These are phyloP conservation scores for Volvox reticuliferus DNA, from an alignment of 139 green algal species.

Conservation along the genomic window DNA sequence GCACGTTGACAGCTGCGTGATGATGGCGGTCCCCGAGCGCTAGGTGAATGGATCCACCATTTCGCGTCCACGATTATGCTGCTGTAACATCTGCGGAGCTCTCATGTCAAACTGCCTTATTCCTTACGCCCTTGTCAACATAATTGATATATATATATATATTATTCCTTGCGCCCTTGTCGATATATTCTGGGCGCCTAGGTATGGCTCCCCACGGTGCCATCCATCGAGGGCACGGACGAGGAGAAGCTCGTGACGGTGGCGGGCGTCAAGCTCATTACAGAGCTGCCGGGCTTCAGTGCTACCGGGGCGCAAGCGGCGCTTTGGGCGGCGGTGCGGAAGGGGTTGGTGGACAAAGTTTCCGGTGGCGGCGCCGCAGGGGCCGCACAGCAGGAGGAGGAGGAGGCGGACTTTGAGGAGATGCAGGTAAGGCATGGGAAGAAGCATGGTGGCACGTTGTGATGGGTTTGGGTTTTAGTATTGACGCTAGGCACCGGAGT, in stretches of 20 bases:
- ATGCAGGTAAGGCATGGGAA: slow-evolving; percentile 41
- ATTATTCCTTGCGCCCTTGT: too few relatives aligned
- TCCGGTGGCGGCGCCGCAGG: slow-evolving; percentile 50
- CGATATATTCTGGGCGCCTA: slow-evolving; percentile 6
- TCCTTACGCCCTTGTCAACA: too few relatives aligned
- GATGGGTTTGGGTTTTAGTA: too few relatives aligned
- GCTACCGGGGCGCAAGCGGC: slow-evolving; percentile 27
- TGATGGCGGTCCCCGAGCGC: too few relatives aligned
- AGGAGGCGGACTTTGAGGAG: slow-evolving; percentile 54
- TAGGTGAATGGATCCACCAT: too few relatives aligned
- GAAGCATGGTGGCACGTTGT: not conserved
- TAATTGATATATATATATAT: too few relatives aligned
- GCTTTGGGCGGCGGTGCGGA: slow-evolving; percentile 79
- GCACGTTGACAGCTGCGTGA: too few relatives aligned
- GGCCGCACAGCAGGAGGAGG: slow-evolving; percentile 15
- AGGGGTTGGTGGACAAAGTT: slow-evolving; percentile 70
- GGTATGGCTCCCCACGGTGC: slow-evolving; percentile 80
- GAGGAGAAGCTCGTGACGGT: slow-evolving; percentile 88
- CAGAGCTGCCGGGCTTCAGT: slow-evolving; percentile 62
- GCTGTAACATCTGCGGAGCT: too few relatives aligned
- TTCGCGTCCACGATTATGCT: too few relatives aligned
- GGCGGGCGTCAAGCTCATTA: slow-evolving; percentile 78
- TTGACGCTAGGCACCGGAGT: too few relatives aligned
- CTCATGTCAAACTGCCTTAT: too few relatives aligned
- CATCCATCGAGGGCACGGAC: slow-evolving; percentile 64